Evolutionary conservation across 495 filamentous ascomycete genomes (phyloP).

Genomic region (Pyronema omphalodes): DNA sequence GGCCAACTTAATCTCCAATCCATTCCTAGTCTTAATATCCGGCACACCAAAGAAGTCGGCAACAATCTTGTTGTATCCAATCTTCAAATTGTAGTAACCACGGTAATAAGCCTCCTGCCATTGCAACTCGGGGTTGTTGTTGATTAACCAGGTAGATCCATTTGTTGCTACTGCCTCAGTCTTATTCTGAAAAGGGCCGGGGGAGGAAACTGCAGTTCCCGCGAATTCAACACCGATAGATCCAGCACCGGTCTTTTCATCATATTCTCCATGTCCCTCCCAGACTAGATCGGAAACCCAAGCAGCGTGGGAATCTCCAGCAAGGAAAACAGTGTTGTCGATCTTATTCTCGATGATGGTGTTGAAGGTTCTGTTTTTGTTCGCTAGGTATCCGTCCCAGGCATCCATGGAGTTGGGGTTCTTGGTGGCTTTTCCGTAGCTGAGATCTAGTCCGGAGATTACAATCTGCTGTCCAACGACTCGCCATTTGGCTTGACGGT

Average conservation of each 20-base stretch:
- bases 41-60: constrained; percentile 40
- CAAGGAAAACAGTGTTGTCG: constrained; percentile 46
- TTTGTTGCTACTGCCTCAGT: constrained; percentile 29
- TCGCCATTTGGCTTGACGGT: constrained; percentile 42
- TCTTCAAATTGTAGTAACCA: constrained; percentile 39
- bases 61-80: constrained; percentile 32
- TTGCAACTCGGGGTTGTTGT: constrained; percentile 39
- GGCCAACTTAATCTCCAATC: constrained; percentile 38
- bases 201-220: constrained; percentile 39
- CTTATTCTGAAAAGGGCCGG: constrained; percentile 32
- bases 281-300: constrained; percentile 49
- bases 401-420: constrained; percentile 40
- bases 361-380: constrained; percentile 42
- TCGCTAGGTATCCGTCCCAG: constrained; percentile 46
- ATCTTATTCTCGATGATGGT: constrained; percentile 43
- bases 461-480: constrained; percentile 48
- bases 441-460: constrained; percentile 38
- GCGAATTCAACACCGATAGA: constrained; percentile 48
- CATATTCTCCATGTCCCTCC: constrained; percentile 33
- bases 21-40: constrained; percentile 28
- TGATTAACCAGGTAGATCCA: constrained; percentile 28
- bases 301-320: constrained; percentile 44
- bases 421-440: constrained; percentile 25
- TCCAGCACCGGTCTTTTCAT: constrained; percentile 36
- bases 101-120: constrained; percentile 54